These are phyloP conservation scores for Cyclaneusma minus DNA, from an alignment of 2,329 filamentous ascomycete species.

Conservation along the genomic window DNA sequence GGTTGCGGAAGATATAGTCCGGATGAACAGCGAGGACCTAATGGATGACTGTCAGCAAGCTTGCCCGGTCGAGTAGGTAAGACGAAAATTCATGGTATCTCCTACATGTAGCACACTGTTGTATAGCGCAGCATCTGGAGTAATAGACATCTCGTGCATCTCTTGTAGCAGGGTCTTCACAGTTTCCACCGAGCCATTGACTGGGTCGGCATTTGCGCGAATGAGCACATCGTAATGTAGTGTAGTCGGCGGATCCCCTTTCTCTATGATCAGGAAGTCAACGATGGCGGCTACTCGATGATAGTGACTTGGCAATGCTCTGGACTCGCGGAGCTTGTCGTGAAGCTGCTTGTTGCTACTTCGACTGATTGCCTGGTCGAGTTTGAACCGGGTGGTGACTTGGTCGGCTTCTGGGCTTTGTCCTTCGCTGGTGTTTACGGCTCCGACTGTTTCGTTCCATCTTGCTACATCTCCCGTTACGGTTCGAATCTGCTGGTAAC, in stretches of 20 bases:
- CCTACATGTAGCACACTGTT: constrained; percentile 54
- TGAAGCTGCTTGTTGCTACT: constrained; percentile 23
- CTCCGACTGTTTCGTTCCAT: too few relatives aligned
- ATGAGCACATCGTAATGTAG: constrained; percentile 63
- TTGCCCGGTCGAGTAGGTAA: too few relatives aligned
- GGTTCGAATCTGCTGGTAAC: too few relatives aligned
- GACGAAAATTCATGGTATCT: constrained; percentile 2
- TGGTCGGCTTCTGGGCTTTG: constrained; percentile 6
- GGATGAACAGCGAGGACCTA: constrained; percentile 68
- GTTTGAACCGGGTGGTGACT: constrained; percentile 4
- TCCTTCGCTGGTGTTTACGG: too few relatives aligned
- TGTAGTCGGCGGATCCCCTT: constrained; percentile 36
- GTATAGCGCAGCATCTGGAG: constrained; percentile 50
- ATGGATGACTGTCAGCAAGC: background rate
- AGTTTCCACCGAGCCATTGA: constrained; percentile 48
- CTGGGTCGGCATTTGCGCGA: constrained; percentile 48
- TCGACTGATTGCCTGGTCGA: too few relatives aligned
- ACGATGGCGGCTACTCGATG: constrained; percentile 29
- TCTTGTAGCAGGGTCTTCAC: constrained; percentile 53
- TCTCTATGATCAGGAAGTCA: constrained; percentile 39
- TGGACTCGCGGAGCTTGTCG: constrained; percentile 27
- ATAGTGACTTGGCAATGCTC: constrained; percentile 22
- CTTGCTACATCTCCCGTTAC: too few relatives aligned
- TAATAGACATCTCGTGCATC: constrained; percentile 46
- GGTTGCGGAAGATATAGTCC: constrained; percentile 60